A percentile compares a stretch with the other conserved stretches of the same genome.
These are phyloP conservation scores for Lactifluus piperatus DNA, from an alignment of 768 basidiomycete species.

Conservation along the genomic window DNA sequence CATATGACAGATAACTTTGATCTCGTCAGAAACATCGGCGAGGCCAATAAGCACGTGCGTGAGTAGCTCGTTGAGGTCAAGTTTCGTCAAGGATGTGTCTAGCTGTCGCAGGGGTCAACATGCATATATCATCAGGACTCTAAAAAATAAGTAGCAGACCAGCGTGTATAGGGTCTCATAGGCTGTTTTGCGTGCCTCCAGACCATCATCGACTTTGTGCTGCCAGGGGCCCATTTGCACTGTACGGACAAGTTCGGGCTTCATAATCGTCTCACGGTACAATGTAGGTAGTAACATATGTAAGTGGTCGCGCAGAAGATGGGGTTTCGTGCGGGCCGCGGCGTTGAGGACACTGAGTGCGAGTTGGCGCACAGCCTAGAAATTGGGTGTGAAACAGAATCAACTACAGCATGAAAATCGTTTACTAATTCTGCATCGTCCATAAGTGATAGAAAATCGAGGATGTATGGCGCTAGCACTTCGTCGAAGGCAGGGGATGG, in stretches of 20 bases:
- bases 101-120: conserved; percentile 39
- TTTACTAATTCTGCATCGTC: conserved; percentile 79
- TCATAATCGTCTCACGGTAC: conserved; percentile 79
- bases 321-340: conserved; percentile 89
- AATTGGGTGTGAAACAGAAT: not conserved
- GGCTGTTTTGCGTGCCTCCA: conserved; percentile 93
- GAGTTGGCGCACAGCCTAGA: conserved; percentile 80
- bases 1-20: conserved; percentile 95
- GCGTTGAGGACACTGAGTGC: conserved; percentile 90
- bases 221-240: conserved; percentile 98
- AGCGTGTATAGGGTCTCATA: conserved; percentile 97
- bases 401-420: conserved; percentile 2
- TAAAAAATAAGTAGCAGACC: conserved; percentile 36
- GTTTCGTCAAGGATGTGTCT: conserved; percentile 81
- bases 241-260: conserved; percentile 71
- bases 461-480: conserved; percentile 75
- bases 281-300: conserved; percentile 65
- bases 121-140: not conserved
- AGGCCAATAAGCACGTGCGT: conserved; percentile 74
- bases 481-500: conserved; percentile 82
- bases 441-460: conserved; percentile 88
- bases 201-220: conserved; percentile 93
- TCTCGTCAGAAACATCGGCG: conserved; percentile 86
- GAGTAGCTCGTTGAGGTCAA: conserved; percentile 84
- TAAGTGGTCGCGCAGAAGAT: conserved; percentile 83